A percentile compares a stretch with the other conserved stretches of the same genome.
Conservation (phyloP, 345 rosid genomes). For the Arabidopsis suecica region DNA sequence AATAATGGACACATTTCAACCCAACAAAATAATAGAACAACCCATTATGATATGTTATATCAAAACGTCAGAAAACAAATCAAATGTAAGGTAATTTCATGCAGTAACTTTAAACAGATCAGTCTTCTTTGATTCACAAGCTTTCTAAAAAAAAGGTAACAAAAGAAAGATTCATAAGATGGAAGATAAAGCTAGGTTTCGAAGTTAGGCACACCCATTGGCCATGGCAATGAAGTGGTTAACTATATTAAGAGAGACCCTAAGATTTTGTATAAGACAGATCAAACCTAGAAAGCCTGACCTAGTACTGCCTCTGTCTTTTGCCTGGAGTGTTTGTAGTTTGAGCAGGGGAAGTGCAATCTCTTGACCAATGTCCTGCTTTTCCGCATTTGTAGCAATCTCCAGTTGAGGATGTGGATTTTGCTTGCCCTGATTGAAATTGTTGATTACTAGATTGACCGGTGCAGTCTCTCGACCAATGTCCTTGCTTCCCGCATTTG, state of each 20-base stretch:
- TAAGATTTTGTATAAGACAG: not conserved
- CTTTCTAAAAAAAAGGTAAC: not conserved
- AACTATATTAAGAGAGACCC: not conserved
- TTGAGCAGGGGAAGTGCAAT: conserved; percentile 50
- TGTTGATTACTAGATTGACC: conserved; percentile 36
- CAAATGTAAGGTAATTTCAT: too few species aligned
- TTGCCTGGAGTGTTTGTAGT: conserved; percentile 26
- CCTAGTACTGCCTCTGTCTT: conserved; percentile 45
- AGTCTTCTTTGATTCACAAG: not conserved
- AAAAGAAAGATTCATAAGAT: not conserved
- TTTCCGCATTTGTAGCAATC: conserved; percentile 55
- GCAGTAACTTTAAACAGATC: not conserved
- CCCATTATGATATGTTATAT: too few species aligned
- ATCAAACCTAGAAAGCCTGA: conserved; percentile 20
- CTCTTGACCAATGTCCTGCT: conserved; percentile 69
- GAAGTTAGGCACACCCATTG: not conserved
- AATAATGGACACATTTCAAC: too few species aligned
- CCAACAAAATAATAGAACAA: too few species aligned
- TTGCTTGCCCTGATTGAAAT: conserved; percentile 38
- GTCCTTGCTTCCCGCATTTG: conserved; percentile 59
- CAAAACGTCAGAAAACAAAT: too few species aligned
- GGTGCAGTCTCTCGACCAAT: conserved; percentile 60
- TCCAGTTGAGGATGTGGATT: conserved; percentile 35
- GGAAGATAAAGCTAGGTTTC: not conserved
- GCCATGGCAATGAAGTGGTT: not conserved